These are phyloP conservation scores for Thozetella sp. DNA, from an alignment of 495 filamentous ascomycete species.

Conservation along the genomic window DNA sequence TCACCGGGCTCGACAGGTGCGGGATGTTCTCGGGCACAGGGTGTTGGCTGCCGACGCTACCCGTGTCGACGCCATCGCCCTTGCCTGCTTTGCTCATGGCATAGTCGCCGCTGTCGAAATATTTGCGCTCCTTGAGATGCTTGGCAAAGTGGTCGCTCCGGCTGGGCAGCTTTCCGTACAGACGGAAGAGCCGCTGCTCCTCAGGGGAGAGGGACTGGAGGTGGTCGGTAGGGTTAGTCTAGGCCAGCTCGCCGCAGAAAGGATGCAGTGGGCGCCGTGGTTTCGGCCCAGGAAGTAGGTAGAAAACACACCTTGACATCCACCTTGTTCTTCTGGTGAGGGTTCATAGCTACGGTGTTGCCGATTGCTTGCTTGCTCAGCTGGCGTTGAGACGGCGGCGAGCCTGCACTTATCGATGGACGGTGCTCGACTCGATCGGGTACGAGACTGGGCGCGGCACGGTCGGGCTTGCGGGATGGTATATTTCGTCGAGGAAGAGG, in stretches of 20 bases:
- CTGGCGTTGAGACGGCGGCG: background rate
- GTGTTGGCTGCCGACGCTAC: slow-evolving; percentile 90
- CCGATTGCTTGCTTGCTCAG: background rate
- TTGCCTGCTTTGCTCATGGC: slow-evolving; percentile 98
- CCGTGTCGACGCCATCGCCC: slow-evolving; percentile 90
- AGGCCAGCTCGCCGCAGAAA: background rate
- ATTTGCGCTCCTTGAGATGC: slow-evolving; percentile 98
- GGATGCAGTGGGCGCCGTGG: slow-evolving; percentile 10
- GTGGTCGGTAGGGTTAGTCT: slow-evolving; percentile 2
- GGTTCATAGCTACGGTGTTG: slow-evolving; percentile 70
- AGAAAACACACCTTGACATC: slow-evolving; percentile 79
- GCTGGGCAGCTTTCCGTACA: slow-evolving; percentile 95
- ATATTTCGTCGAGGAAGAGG: background rate
- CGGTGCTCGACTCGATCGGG: too few species aligned
- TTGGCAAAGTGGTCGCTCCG: slow-evolving; percentile 97
- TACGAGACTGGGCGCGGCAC: too few species aligned
- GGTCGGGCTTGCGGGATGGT: too few species aligned
- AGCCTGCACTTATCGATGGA: too few species aligned
- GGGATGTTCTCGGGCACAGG: slow-evolving; percentile 96
- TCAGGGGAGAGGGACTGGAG: slow-evolving; percentile 81
- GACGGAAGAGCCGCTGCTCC: slow-evolving; percentile 91
- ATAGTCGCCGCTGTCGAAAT: slow-evolving; percentile 98
- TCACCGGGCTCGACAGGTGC: slow-evolving; percentile 73
- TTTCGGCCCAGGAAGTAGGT: slow-evolving; percentile 10
- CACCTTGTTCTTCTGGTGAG: slow-evolving; percentile 94